Percentiles rank a stretch among this genome's conserved stretches.
Conservation (phyloP, 2,329 filamentous ascomycete species). For the Neoascochyta sp. region DNA sequence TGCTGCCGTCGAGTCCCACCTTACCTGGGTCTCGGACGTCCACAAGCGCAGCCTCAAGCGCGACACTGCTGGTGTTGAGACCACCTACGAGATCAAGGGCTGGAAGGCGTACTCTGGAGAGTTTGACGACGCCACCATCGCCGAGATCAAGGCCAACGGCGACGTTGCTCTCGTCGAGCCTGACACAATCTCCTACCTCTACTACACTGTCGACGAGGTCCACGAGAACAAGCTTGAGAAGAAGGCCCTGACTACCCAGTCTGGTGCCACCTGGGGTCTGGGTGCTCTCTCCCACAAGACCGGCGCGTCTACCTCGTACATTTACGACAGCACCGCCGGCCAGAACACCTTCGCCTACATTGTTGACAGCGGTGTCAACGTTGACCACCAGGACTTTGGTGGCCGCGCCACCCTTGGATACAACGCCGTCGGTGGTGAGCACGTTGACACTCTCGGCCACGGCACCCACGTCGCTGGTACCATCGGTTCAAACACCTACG, state of each 20-base stretch:
- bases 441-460: constrained; percentile 19
- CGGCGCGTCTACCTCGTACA: constrained; percentile 12
- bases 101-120: constrained; percentile 48
- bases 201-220: constrained; percentile 9
- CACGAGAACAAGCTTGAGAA: constrained; percentile 9
- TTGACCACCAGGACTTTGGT: constrained; percentile 45
- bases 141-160: constrained; percentile 35
- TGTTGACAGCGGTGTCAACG: constrained; percentile 59
- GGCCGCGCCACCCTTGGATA: constrained; percentile 18
- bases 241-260: constrained; percentile 15
- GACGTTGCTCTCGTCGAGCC: constrained; percentile 15
- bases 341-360: constrained; percentile 51
- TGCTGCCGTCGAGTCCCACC: constrained; percentile 31
- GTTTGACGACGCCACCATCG: constrained; percentile 46
- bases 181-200: constrained; percentile 12
- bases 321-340: constrained; percentile 17
- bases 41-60: constrained; percentile 40
- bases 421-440: constrained; percentile 9
- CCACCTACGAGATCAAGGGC: constrained; percentile 42
- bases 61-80: constrained; percentile 39
- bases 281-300: constrained; percentile 15
- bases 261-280: constrained; percentile 21
- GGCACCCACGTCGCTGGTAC: constrained; percentile 20
- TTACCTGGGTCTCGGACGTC: constrained; percentile 30
- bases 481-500: constrained; percentile 15